Evolutionary conservation across 2,329 filamentous ascomycete genomes (phyloP), one percentile per base, ranked within the genome.

Genomic region (Stenocarpella maydis): DNA sequence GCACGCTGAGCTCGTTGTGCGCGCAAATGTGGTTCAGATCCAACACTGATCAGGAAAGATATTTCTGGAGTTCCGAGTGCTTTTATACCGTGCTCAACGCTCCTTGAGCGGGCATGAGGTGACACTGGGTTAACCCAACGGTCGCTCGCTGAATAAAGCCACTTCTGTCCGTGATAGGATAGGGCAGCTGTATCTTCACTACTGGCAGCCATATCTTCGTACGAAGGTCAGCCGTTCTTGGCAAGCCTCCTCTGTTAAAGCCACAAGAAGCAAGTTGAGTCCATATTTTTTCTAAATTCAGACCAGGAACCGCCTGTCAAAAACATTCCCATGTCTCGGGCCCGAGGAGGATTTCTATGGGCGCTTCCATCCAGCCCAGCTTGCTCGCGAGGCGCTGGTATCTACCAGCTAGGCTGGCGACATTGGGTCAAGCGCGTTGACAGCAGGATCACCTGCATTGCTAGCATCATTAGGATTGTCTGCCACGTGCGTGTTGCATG

Each of bases 271-370:
- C 58, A 28, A 47, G 26, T 15, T 41, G 37, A 14, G 6, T 19
- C n/a, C 17, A 37, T 17, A 24, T 3, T 31, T 49, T n/a, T 19
- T n/a, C n/a, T 24, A 12, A 28, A 6, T 2, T 15, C 5, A 6
- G 28, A 26, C 58, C 12, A 63, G 58, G 58, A 63, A 49, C 8
- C 12, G 43, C 58, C 58, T 49, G 58, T 63, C 28, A 63, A 49
- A 31, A 19, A 5, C 12, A 8, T 10, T 2, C 24, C 9, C 41
- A 3, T 63, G 43, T 63, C 58, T 63, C 43, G 47, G 43, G n/a
- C 21, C 28, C 5, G 17, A 19, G 9, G 2, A 12, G 12, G 5
- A 10, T 5, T 24, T 24, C 12, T 8, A n/a, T 24, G 10, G 24
- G 26, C n/a, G 41, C n/a, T 24, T 10, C n/a, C 19, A 63, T 24